Base-by-base conservation (phyloP, 768 basidiomycete genomes). In the Porpolomopsis calyptriformis region DNA sequence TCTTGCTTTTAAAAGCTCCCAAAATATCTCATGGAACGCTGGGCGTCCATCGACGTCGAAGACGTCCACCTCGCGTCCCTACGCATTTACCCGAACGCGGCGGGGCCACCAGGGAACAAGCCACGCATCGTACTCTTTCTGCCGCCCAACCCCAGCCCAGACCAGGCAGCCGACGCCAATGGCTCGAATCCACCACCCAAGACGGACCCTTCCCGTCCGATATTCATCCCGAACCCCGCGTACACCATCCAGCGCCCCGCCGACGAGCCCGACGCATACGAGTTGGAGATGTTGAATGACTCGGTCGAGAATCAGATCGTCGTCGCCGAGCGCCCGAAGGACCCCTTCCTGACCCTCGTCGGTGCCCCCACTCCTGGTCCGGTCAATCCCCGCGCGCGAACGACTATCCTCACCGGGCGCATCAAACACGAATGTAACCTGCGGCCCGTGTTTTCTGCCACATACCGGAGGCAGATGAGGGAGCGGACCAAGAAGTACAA, bases 251-350 rank as follows among this genome's bases (percentile, higher is more conserved):
- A 57, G 1, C 71, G 76, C 4, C 55, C 63, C 4, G 51, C 52
- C 1, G 42, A 52, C 25, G 73, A 77, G 50, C 74, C 73, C 4
- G 83, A 85, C 55, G 75, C 80, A 61, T 97, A 90, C 65, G 86
- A 90, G 54, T 71, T 97, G 26, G 82, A 88, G 35, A 88, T 94
- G 77, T 79, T 90, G 35, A 84, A 88, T 51, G 82, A 88, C 51
- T 63, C 76, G 25, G 83, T 88, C 7, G 85, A 86, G 54, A 92
- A 91, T 64, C 82, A 90, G 61, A 74, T 86, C 47, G 85, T 90
- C 23, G 76, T 91, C 27, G 87, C 86, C 0, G 86, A 90, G 61
- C 77, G 82, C 43, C 81, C 82, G 19, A 89, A 86, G 56, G 83
- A 77, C 60, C 25, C 68, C 16, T 61, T 71, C 23, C 55, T 73